phyloP scores from a whole-genome alignment of 306 rosid species.

The Cucumis melo region DNA sequence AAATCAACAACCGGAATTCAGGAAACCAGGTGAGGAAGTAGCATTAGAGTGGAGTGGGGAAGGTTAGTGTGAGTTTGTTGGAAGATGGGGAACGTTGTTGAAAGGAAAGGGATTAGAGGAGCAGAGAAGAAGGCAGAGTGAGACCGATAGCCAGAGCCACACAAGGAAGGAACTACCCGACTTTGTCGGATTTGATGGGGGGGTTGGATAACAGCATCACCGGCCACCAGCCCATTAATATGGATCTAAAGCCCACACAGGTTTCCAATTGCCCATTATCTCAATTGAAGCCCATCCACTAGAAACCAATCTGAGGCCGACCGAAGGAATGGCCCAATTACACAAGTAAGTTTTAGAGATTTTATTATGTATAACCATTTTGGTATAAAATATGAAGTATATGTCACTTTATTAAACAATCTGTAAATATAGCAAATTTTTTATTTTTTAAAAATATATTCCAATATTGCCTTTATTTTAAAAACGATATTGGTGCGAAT shows the following conservation, averaged over 20 bases:
- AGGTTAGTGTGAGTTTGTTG: neutral
- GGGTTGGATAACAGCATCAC: slow-evolving; percentile 1
- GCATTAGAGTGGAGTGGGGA: neutral
- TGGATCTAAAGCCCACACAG: neutral
- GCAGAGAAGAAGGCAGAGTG: slow-evolving; percentile 2
- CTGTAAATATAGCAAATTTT: too few relatives aligned
- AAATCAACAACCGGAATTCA: slow-evolving; percentile 18
- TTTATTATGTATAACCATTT: too few relatives aligned
- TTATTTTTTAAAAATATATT: too few relatives aligned
- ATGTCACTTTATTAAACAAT: too few relatives aligned
- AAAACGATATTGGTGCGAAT: too few relatives aligned
- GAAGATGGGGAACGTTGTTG: slow-evolving; percentile 1
- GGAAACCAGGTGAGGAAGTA: neutral
- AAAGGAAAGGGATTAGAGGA: neutral
- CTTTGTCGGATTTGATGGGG: neutral
- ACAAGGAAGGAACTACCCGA: neutral
- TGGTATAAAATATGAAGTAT: too few relatives aligned
- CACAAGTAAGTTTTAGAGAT: too few relatives aligned
- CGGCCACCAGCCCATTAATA: neutral
- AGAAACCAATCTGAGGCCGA: neutral
- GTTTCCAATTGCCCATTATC: neutral
- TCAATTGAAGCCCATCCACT: neutral
- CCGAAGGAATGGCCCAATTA: too few relatives aligned
- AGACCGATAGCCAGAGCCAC: slow-evolving; percentile 7
- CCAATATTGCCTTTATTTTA: too few relatives aligned